A percentile compares a stretch with the other conserved stretches of the same genome.
These are phyloP conservation scores for Solanum okadae DNA, from an alignment of 257 asterid genomes.

Conservation along the genomic window DNA sequence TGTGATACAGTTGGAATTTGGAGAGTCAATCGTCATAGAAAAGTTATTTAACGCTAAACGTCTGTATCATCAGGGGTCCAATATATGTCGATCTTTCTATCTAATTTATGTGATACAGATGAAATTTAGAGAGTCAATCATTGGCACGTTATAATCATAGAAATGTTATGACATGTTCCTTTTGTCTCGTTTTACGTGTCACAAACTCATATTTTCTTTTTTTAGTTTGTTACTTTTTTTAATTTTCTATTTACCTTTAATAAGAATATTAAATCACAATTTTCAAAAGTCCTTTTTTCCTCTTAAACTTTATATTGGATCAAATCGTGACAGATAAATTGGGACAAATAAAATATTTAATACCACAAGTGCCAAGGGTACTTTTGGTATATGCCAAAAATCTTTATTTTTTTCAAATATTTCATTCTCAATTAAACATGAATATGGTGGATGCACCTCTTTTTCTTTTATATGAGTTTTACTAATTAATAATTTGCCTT, in stretches of 20 bases:
- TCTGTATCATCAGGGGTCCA: too few species aligned
- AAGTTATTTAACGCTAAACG: neutral
- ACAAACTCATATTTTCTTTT: neutral
- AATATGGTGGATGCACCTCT: neutral
- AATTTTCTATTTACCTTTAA: neutral
- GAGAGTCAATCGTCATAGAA: neutral
- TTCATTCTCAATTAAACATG: neutral
- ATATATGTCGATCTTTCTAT: too few species aligned
- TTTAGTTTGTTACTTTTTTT: neutral
- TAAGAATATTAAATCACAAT: neutral
- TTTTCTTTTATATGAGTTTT: neutral
- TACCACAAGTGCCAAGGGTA: neutral
- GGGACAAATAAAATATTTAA: accelerated
- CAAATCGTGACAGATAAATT: accelerated
- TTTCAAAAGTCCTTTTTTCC: neutral
- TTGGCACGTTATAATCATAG: neutral
- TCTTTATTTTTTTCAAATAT: neutral
- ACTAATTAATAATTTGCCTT: neutral
- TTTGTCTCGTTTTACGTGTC: neutral
- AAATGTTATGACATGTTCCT: neutral
- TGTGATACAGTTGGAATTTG: too few species aligned
- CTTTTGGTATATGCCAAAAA: neutral
- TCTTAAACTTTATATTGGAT: neutral
- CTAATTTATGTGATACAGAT: too few species aligned
- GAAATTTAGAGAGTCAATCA: too few species aligned